Percentiles rank a stretch among this genome's conserved stretches.
These are phyloP conservation scores for Nakaseomyces kungkrabaensis DNA, from an alignment of 1,139 yeast genomes.

Conservation along the genomic window DNA sequence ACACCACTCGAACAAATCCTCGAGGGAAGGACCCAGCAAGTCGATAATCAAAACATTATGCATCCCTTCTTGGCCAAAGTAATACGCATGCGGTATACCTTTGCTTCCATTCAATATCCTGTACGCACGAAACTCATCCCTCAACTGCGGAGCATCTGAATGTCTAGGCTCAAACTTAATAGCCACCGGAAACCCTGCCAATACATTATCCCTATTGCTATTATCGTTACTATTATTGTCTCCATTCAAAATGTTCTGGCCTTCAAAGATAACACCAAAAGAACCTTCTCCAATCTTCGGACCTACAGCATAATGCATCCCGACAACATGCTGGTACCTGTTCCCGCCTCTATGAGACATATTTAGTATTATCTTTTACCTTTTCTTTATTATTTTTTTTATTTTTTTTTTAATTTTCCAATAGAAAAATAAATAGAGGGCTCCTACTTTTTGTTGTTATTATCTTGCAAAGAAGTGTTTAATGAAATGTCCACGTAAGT, in stretches of 20 bases:
- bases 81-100: slow-evolving; percentile 92
- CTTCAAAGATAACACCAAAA: slow-evolving; percentile 94
- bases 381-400: background rate
- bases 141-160: slow-evolving; percentile 93
- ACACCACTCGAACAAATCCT: slow-evolving; percentile 97
- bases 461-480: too few relatives aligned
- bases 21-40: slow-evolving; percentile 87
- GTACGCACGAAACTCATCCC: slow-evolving; percentile 92
- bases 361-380: background rate
- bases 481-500: too few relatives aligned
- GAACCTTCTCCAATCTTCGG: slow-evolving; percentile 98
- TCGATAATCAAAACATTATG: slow-evolving; percentile 91
- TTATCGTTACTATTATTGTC: slow-evolving; percentile 7
- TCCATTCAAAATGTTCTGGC: slow-evolving; percentile 67
- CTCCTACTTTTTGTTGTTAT: too few relatives aligned
- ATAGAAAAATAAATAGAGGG: too few relatives aligned
- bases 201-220: slow-evolving; percentile 5
- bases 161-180: slow-evolving; percentile 79
- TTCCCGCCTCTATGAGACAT: background rate
- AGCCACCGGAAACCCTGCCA: slow-evolving; percentile 51
- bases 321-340: slow-evolving; percentile 39
- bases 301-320: slow-evolving; percentile 85
- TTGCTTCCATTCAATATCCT: slow-evolving; percentile 69
- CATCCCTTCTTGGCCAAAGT: slow-evolving; percentile 95
- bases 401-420: too few relatives aligned